Percentiles rank a stretch among this genome's conserved stretches.
phyloP scores from a whole-genome alignment of 441 rosid genomes.

The Breynia disticha region DNA sequence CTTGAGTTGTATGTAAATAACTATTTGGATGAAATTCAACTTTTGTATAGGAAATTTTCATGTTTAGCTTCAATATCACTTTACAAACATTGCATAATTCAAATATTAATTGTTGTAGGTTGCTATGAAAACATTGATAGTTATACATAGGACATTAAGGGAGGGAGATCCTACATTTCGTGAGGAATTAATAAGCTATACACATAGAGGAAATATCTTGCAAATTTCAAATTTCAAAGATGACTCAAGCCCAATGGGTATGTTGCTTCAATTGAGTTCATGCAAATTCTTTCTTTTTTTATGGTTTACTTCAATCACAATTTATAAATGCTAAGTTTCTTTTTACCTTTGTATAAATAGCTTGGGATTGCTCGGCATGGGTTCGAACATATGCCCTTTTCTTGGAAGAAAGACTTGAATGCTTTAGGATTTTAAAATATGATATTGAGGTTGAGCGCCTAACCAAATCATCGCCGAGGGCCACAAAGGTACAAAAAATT shows the following conservation, averaged over 20 bases:
- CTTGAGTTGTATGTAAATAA: no score
- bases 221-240: conserved; percentile 74
- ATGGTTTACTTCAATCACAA: background rate
- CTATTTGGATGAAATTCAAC: no score
- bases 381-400: conserved; percentile 61
- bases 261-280: background rate
- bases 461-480: conserved; percentile 44
- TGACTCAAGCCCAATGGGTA: conserved; percentile 66
- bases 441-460: conserved; percentile 63
- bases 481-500: conserved; percentile 34
- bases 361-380: conserved; percentile 91
- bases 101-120: conserved; percentile 28
- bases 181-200: conserved; percentile 55
- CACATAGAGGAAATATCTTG: conserved; percentile 55
- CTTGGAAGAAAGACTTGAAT: conserved; percentile 68
- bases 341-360: conserved; percentile 18
- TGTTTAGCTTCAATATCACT: no score
- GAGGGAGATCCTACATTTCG: conserved; percentile 79
- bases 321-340: background rate
- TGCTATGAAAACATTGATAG: conserved; percentile 63
- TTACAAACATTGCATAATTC: no score
- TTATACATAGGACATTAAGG: conserved; percentile 68
- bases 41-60: no score
- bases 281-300: background rate
- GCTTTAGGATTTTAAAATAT: conserved; percentile 49